phyloP scores from a whole-genome alignment of 129 eudicot species.

The Ambrosia trifida region DNA sequence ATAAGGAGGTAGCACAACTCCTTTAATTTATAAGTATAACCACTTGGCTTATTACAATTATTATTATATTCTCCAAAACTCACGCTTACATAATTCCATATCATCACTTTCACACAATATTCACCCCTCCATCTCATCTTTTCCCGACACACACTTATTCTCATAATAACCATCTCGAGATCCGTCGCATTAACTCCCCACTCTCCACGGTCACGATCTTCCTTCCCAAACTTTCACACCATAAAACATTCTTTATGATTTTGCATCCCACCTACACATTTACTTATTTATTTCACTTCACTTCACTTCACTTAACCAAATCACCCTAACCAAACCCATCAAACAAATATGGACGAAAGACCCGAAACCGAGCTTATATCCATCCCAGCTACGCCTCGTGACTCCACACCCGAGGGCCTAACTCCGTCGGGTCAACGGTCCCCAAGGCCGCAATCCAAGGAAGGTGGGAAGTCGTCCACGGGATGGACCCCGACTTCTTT shows the following conservation, averaged over 20 bases:
- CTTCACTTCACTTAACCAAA: too few species aligned
- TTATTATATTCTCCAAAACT: not conserved
- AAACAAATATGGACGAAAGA: slow-evolving; percentile 30
- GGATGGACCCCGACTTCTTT: slow-evolving; percentile 91
- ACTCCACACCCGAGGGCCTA: slow-evolving; percentile 79
- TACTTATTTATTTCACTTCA: slow-evolving; percentile 12
- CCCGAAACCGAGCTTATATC: slow-evolving; percentile 92
- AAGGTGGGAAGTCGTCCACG: slow-evolving; percentile 58
- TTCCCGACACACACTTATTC: slow-evolving; percentile 39
- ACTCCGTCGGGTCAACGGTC: slow-evolving; percentile 83
- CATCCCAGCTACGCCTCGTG: slow-evolving; percentile 83
- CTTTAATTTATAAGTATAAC: too few species aligned
- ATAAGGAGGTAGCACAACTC: too few species aligned
- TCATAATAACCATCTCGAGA: slow-evolving; percentile 36
- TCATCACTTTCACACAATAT: slow-evolving; percentile 4
- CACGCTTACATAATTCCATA: slow-evolving; percentile 18
- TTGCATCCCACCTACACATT: slow-evolving; percentile 3
- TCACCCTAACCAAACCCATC: not conserved
- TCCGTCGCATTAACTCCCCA: slow-evolving; percentile 22
- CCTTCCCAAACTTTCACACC: slow-evolving; percentile 37
- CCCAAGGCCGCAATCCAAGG: slow-evolving; percentile 54
- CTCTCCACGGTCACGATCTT: slow-evolving; percentile 40
- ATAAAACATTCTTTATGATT: slow-evolving; percentile 25
- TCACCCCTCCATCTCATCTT: slow-evolving; percentile 23
- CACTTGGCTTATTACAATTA: too few species aligned